These are phyloP conservation scores for Ascoidea asiatica DNA, from an alignment of 805 yeast genomes.

Conservation along the genomic window DNA sequence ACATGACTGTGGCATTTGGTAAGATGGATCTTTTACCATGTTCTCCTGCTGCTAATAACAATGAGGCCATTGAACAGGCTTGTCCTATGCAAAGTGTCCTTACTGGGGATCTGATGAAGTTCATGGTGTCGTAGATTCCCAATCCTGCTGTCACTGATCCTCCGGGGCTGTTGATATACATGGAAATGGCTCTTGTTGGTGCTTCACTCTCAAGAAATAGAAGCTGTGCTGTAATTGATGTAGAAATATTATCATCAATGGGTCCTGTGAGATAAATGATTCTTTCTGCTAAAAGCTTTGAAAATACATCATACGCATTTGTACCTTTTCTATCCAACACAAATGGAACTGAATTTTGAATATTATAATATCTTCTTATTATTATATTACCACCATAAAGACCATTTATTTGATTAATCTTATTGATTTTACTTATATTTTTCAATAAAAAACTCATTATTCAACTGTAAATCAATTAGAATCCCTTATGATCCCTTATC, in stretches of 20 bases:
- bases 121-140: constrained; percentile 22
- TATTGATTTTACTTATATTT: too few relatives aligned
- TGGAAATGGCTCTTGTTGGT: constrained; percentile 13
- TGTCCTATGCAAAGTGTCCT: constrained; percentile 22
- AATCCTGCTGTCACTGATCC: constrained; percentile 21
- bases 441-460: too few relatives aligned
- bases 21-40: constrained; percentile 17
- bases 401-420: too few relatives aligned
- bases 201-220: constrained; percentile 14
- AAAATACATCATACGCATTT: constrained; percentile 10
- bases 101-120: constrained; percentile 18
- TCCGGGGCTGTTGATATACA: constrained; percentile 20
- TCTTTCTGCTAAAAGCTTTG: constrained; percentile 14
- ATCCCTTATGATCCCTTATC: too few relatives aligned
- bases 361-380: too few relatives aligned
- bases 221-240: constrained; percentile 16
- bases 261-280: constrained; percentile 17
- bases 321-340: background rate
- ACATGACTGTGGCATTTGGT: constrained; percentile 20
- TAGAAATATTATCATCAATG: constrained; percentile 13
- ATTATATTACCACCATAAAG: too few relatives aligned
- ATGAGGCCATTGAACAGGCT: constrained; percentile 21
- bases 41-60: constrained; percentile 18
- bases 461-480: too few relatives aligned
- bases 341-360: too few relatives aligned